Evolutionary conservation across 805 yeast genomes (phyloP), one percentile per base, ranked within the genome.

Genomic region (Yamadazyma tumulicola): DNA sequence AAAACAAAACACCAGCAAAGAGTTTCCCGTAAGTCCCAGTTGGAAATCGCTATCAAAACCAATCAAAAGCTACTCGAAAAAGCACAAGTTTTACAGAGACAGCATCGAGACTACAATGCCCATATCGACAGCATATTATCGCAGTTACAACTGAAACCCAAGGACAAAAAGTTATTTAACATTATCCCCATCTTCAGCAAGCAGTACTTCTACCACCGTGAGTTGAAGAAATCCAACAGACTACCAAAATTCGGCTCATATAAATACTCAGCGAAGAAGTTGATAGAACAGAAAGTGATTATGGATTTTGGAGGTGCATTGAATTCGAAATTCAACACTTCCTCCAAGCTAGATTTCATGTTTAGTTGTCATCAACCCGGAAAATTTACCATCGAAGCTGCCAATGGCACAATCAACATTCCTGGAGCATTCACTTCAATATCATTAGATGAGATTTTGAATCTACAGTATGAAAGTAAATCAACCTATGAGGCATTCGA

Each of bases 291-390:
- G 43, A 81, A 84, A 0, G 73, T 88, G 1, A 54, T 89, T 14
- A 53, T 72, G 3, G 81, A 77, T 34, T 64, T 83, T 25, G 72
- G 70, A 12, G 87, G 86, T 0, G 63, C 72, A 16, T 63, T 69
- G 33, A 43, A 48, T 31, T 38, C 47, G 20, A 47, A 53, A 26
- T 34, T 35, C 4, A 67, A 75, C 11, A 77, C 75, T 38, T 67
- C 77, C 31, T 81, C 83, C 12, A 84, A 82, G 48, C 69, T 87
- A 17, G 77, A 75, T 41, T 78, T 91, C 51, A 76, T 83, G 60
- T 79, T 87, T 51, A 75, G 83, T 42, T 82, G 91, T 51, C 85
- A 85, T 48, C 67, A 74, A 42, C 79, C 77, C 6, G 91, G 91
- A 1, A 72, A 69, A 18, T 87, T 86, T 51, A 73, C 74, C 4